A percentile compares a stretch with the other conserved stretches of the same genome.
Conservation (phyloP, 768 basidiomycete species). For the Boletus rex-veris region DNA sequence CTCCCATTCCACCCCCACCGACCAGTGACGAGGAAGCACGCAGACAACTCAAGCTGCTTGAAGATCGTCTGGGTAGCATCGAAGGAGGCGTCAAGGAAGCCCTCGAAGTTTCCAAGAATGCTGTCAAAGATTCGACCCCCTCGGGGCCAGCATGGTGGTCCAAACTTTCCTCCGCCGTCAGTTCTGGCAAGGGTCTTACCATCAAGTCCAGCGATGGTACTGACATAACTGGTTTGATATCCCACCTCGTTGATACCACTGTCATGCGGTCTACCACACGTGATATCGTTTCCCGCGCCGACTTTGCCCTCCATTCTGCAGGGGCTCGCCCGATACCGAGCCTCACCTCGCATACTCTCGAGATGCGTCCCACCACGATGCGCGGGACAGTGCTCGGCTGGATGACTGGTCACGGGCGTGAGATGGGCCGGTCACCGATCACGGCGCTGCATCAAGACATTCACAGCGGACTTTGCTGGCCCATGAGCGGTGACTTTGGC, state of each 20-base stretch:
- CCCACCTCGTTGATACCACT: conserved; percentile 71
- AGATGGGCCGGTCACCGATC: conserved; percentile 77
- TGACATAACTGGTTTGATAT: conserved; percentile 67
- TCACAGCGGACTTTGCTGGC: conserved; percentile 89
- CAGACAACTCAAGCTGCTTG: conserved; percentile 50
- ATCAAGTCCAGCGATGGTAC: conserved; percentile 77
- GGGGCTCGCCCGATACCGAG: conserved; percentile 80
- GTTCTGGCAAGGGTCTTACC: conserved; percentile 45
- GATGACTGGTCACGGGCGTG: conserved; percentile 58
- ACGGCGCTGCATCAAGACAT: conserved; percentile 85
- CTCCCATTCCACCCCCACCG: conserved; percentile 9
- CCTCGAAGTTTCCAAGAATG: conserved; percentile 58
- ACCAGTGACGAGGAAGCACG: conserved; percentile 56
- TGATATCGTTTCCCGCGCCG: conserved; percentile 76
- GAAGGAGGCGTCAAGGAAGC: conserved; percentile 70
- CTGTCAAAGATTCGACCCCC: conserved; percentile 35
- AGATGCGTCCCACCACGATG: conserved; percentile 54
- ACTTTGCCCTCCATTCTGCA: conserved; percentile 81
- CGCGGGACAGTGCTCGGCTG: conserved; percentile 48
- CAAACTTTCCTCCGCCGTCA: conserved; percentile 50
- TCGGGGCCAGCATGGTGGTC: conserved; percentile 65
- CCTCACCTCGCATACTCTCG: conserved; percentile 78
- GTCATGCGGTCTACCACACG: conserved; percentile 62
- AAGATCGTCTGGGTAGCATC: conserved; percentile 57
- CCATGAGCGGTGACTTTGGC: conserved; percentile 74